Base-by-base conservation (phyloP, 2,329 filamentous ascomycete species). In the Trichoderma arundinaceum region DNA sequence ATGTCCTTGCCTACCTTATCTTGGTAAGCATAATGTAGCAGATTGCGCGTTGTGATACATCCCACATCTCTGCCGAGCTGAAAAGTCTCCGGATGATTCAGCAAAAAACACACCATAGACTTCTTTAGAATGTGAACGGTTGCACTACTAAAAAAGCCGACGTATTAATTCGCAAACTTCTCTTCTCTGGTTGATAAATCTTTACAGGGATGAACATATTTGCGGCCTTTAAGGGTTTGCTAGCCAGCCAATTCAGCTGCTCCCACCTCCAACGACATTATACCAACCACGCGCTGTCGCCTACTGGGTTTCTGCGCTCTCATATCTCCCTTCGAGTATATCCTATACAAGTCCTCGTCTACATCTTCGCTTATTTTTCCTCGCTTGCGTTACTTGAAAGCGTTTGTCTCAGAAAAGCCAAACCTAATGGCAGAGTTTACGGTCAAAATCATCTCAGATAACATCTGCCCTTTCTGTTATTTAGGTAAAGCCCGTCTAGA, bases 31-130 rank as follows among this genome's bases (percentile, higher is more conserved):
- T 17, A 17, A 19, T 32, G 15, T 19, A 46, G 12, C n/a, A 46
- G 15, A 44, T 28, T 41, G 19, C 19, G 22, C 17, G 28, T 22
- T 41, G 44, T 33, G 9, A 28, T 41, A 3, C 46, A 52, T 52
- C 58, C 58, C 58, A 61, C 46, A 19, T 32, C 28, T 39, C 15
- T 52, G 9, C 58, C 46, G 58, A 43, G 15, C 10, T 33, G 33
- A 28, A n/a, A 60, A 33, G 44, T 51, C 57, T 59, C 56, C 56
- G 43, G 32, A 19, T 22, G 13, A 38, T 28, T 59, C 43, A 49
- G 43, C 54, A 28, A 10, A 19, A 6, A 17, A 8, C 13, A 0
- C 15, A 4, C 1, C 19, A 22, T 48, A 2, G n/a, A n/a, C 15
- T 43, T 28, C 13, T 39, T 38, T 22, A 5, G 12, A 10, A 28